Evolutionary conservation across 176 grass and related monocot species (phyloP).

Genomic region (Poa annua): DNA sequence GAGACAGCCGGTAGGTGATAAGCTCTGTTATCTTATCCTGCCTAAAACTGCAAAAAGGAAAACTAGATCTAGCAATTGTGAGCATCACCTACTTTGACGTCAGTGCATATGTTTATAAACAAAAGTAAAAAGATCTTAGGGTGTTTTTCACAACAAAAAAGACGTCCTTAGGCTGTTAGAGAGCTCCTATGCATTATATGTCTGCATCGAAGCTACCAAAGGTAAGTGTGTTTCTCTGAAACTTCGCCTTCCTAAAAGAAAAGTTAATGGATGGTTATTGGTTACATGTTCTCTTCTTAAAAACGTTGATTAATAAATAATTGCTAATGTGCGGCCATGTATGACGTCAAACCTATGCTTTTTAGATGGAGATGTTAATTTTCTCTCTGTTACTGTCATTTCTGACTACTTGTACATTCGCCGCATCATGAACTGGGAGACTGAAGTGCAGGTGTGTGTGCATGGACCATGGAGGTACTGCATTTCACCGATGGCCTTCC

Average conservation of each 20-base stretch:
- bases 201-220: slow-evolving; percentile 16
- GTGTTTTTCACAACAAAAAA: not conserved
- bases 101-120: not conserved
- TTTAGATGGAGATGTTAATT: not conserved
- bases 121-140: slow-evolving; percentile 19
- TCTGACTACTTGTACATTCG: not conserved
- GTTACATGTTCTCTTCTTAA: not conserved
- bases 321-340: not conserved
- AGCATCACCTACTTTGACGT: slow-evolving; percentile 21
- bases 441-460: slow-evolving; percentile 37
- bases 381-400: slow-evolving; percentile 3
- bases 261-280: not conserved
- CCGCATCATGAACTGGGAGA: slow-evolving; percentile 41
- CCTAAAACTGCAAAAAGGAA: slow-evolving; percentile 22
- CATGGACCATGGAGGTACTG: not conserved
- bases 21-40: slow-evolving; percentile 38
- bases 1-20: slow-evolving; percentile 26
- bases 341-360: not conserved
- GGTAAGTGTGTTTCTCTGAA: slow-evolving; percentile 6
- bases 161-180: not conserved
- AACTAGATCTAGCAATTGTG: slow-evolving; percentile 17
- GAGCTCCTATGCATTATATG: slow-evolving; percentile 2
- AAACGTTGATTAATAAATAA: not conserved
- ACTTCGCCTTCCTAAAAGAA: not conserved
- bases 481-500: slow-evolving; percentile 31